These are phyloP conservation scores for Gryganskiella cystojenkinii DNA, from an alignment of 192 early-diverging fungal genomes.

Conservation along the genomic window DNA sequence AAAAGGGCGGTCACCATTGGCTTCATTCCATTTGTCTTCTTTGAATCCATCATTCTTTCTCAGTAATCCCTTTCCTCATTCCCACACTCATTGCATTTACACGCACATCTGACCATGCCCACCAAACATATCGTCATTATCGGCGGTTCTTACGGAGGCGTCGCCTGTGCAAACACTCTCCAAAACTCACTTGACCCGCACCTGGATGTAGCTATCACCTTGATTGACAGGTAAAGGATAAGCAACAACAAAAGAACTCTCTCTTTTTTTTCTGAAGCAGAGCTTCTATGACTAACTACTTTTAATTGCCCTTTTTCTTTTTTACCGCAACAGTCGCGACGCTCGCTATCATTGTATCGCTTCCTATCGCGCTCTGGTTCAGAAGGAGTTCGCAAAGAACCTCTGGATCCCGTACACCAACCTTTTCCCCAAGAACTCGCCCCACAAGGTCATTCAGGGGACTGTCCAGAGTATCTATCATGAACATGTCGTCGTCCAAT, in stretches of 20 bases:
- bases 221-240: constrained; percentile 54
- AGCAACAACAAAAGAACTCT: no score
- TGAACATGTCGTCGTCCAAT: constrained; percentile 23
- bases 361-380: constrained; percentile 60
- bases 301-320: neutral
- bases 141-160: constrained; percentile 61
- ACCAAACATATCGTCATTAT: constrained; percentile 58
- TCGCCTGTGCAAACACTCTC: constrained; percentile 54
- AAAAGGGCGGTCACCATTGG: no score
- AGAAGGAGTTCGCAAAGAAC: constrained; percentile 56
- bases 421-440: constrained; percentile 45
- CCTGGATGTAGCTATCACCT: constrained; percentile 56
- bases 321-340: constrained; percentile 23
- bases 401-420: constrained; percentile 59
- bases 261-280: neutral
- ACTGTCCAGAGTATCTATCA: constrained; percentile 12
- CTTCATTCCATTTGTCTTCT: neutral
- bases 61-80: neutral
- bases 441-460: constrained; percentile 24
- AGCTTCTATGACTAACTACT: neutral
- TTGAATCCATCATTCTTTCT: neutral
- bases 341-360: constrained; percentile 62
- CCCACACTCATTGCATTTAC: neutral
- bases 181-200: constrained; percentile 28
- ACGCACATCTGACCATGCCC: neutral